Percentiles rank a stretch among this genome's conserved stretches.
phyloP scores from a whole-genome alignment of 371 early-diverging fungal genomes.

The Mortierella sp. region DNA sequence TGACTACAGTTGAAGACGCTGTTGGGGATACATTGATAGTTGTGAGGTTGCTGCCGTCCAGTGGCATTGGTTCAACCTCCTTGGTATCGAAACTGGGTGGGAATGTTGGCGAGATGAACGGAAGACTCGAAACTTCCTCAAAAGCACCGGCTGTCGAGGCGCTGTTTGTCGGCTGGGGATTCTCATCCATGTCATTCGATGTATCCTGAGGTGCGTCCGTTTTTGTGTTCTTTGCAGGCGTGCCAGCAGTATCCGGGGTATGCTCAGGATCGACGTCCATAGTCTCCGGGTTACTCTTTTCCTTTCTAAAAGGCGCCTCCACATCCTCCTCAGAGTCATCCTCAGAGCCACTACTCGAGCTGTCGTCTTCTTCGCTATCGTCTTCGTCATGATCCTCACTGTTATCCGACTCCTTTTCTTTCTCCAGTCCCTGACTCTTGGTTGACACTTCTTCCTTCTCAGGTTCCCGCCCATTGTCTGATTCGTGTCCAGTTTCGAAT shows the following conservation, averaged over 20 bases:
- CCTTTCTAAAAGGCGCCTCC: neutral
- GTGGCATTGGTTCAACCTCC: neutral
- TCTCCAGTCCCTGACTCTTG: neutral
- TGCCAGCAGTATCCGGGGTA: too few species aligned
- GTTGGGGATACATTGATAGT: neutral
- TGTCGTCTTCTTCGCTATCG: neutral
- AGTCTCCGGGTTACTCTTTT: neutral
- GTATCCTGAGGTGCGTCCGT: neutral
- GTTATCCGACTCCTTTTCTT: neutral
- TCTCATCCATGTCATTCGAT: neutral
- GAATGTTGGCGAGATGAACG: constrained; percentile 11
- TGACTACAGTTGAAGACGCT: neutral
- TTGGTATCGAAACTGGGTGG: neutral
- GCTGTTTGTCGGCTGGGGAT: neutral
- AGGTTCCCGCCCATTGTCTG: neutral
- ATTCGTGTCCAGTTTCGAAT: neutral
- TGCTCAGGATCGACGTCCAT: neutral
- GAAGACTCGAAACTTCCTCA: neutral
- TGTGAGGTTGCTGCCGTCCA: neutral
- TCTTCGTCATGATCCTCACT: neutral
- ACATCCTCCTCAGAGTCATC: neutral
- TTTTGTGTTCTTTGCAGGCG: neutral
- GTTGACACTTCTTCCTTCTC: neutral
- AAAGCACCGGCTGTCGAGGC: neutral
- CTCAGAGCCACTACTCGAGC: neutral